Evolutionary conservation across 805 yeast species (phyloP), one percentile per base, ranked within the genome.

Genomic region (Candida orba): DNA sequence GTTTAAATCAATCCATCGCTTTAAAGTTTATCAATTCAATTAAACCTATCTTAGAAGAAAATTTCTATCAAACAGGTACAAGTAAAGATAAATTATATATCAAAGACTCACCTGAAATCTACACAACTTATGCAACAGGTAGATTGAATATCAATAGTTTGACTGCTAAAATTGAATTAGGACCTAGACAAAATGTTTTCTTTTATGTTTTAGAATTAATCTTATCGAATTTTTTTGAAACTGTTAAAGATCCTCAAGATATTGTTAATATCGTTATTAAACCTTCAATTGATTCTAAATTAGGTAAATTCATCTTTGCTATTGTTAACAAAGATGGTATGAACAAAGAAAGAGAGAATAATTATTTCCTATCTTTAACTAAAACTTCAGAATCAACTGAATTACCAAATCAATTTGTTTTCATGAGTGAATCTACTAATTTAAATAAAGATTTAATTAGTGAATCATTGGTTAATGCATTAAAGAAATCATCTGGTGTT

Each of bases 391-490:
- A 88, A 60, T 78, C 84, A 23, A 61, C 73, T 24, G 72, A 75
- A 52, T 69, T 91, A 54, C 95, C 96, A 31, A 54, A 66, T 37
- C 78, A 84, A 50, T 85, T 74, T 58, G 95, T 87, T 24, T 87
- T 78, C 67, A 90, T 93, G 98, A 72, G 84, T 54, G 99, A 93
- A 71, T 78, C 78, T 45, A 73, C 80, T 48, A 98, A 91, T 62
- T 72, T 86, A 67, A 88, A 82, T 52, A 87, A 79, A 6, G 67
- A 76, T 45, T 66, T 85, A 41, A 71, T 74, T 52, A 72, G 79
- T 41, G 52, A 56, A n/a, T 71, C 72, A 38, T 60, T 81, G 42
- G 64, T 67, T 25, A 68, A 69, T 29, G 66, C 77, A 27, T 59
- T 79, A 46, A 50, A 56, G 13, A 68, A 66, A 37, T 57, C 75